Evolutionary conservation across 495 filamentous ascomycete species (phyloP).

Genomic region (Oidiodendron maius): DNA sequence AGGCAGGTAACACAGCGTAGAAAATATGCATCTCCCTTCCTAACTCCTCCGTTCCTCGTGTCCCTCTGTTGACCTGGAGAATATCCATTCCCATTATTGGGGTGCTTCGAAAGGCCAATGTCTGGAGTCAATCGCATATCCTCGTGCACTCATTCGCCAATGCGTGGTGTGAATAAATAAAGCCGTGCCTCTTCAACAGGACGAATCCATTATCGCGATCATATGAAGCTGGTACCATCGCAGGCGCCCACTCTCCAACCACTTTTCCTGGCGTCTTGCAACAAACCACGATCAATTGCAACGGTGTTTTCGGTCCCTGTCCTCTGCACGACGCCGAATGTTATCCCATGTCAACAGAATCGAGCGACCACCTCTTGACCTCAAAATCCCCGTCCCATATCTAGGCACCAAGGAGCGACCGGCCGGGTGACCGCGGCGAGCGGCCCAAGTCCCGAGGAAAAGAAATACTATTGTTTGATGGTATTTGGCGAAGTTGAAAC

Average conservation of each 20-base stretch:
- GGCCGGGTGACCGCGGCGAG: conserved; percentile 3
- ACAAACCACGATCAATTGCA: not conserved
- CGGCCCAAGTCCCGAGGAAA: conserved; percentile 6
- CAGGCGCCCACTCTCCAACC: not conserved
- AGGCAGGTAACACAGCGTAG: too few species aligned
- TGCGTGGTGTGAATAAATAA: not conserved
- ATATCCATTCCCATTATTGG: too few species aligned
- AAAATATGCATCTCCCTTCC: too few species aligned
- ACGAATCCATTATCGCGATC: not conserved
- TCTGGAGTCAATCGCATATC: too few species aligned
- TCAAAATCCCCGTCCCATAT: too few species aligned
- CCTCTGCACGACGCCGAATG: conserved; percentile 12
- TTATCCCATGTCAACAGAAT: conserved; percentile 13
- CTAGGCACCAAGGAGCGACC: conserved; percentile 11
- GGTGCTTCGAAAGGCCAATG: too few species aligned
- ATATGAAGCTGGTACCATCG: not conserved
- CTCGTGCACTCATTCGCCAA: too few species aligned
- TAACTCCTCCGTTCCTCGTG: too few species aligned
- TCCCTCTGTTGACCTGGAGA: too few species aligned
- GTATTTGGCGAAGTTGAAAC: not conserved
- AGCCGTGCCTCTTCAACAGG: not conserved
- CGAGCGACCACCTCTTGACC: conserved; percentile 13
- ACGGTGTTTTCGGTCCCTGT: conserved; percentile 4
- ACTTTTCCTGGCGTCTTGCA: conserved; percentile 1
- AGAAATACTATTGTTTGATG: not conserved